Conservation (phyloP, 1,284 basidiomycete genomes). For the Cystobasidiaceae sp. region DNA sequence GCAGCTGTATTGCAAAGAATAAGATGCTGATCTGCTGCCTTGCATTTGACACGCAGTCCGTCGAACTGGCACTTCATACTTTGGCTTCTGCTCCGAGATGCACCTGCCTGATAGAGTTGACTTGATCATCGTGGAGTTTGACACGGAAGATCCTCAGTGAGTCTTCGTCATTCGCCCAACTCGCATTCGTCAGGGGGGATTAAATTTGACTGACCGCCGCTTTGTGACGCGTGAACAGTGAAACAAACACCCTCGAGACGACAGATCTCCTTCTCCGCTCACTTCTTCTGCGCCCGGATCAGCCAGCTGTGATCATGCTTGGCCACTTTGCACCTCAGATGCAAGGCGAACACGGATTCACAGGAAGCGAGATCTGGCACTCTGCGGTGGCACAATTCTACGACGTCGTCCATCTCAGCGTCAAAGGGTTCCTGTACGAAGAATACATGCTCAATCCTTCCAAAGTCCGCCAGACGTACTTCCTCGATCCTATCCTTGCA, state of each 20-base stretch:
- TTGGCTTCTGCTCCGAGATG: slow-evolving; percentile 81
- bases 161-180: no score
- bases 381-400: slow-evolving; percentile 87
- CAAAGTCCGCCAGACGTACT: slow-evolving; percentile 62
- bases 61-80: slow-evolving; percentile 81
- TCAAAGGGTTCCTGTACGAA: slow-evolving; percentile 73
- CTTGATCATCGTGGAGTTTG: slow-evolving; percentile 86
- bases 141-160: slow-evolving; percentile 76
- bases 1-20: no score
- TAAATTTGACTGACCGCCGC: no score
- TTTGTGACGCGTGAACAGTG: no score
- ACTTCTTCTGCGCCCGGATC: slow-evolving; percentile 75
- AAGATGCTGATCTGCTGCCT: no score
- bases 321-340: slow-evolving; percentile 85
- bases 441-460: slow-evolving; percentile 71
- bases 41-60: slow-evolving; percentile 61
- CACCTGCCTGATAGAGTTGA: slow-evolving; percentile 88
- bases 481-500: slow-evolving; percentile 74
- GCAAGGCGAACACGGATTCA: slow-evolving; percentile 70
- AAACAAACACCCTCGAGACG: slow-evolving; percentile 65
- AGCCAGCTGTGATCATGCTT: slow-evolving; percentile 80
- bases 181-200: no score
- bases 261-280: slow-evolving; percentile 88
- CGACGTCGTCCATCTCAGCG: slow-evolving; percentile 83
- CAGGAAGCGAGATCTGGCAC: slow-evolving; percentile 81